Conservation (phyloP, 257 asterid species). For the Eucommia ulmoides region DNA sequence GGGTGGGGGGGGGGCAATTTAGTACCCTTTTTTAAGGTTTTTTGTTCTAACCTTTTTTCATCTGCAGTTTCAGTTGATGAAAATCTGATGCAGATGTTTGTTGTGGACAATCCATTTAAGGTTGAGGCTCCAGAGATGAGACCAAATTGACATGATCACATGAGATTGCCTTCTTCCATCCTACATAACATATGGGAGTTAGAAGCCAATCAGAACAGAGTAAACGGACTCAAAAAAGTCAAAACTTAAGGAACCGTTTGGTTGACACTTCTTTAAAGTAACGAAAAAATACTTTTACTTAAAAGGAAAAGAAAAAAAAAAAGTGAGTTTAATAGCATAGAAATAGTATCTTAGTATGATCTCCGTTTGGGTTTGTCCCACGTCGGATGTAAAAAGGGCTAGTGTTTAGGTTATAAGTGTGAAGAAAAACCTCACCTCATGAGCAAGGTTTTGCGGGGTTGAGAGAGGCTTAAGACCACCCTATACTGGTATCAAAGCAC, state of each 20-base stretch:
- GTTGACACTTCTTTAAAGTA: background rate
- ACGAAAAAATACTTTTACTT: background rate
- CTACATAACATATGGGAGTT: conserved; percentile 23
- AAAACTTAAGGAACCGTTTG: background rate
- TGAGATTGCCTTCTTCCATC: conserved; percentile 76
- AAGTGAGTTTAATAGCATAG: no score
- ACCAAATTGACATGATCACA: conserved; percentile 54
- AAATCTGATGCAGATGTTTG: conserved; percentile 16
- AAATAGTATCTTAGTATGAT: no score
- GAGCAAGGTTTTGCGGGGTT: no score
- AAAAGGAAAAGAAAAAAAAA: background rate
- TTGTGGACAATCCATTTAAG: conserved; percentile 13
- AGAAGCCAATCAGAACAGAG: conserved; percentile 5
- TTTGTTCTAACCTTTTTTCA: conserved; percentile 20
- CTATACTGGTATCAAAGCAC: no score
- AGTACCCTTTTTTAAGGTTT: conserved; percentile 32
- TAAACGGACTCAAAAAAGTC: background rate
- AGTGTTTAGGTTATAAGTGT: no score
- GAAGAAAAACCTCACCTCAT: no score
- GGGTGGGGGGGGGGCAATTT: conserved; percentile 44
- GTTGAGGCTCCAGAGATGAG: conserved; percentile 35
- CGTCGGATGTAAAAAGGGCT: no score
- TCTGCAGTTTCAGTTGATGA: conserved; percentile 8
- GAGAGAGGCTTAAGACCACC: no score
- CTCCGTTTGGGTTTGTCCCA: no score